Evolutionary conservation across 768 basidiomycete genomes (phyloP).

Genomic region (Baorangia bicolor): DNA sequence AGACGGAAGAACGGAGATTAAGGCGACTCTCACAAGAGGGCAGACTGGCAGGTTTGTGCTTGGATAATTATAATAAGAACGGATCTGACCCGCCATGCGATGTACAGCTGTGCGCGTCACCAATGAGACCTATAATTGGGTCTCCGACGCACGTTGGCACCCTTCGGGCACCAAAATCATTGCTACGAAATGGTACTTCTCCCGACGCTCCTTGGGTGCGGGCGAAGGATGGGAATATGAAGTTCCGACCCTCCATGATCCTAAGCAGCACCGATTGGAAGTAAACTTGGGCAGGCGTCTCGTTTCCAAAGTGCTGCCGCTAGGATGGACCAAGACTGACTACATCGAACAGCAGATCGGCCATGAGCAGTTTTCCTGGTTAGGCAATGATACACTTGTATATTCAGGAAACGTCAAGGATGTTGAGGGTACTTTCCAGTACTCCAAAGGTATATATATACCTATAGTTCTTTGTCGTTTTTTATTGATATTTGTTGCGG

Average conservation of each 20-base stretch:
- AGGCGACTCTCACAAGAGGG: slow-evolving; percentile 60
- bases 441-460: slow-evolving; percentile 59
- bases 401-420: slow-evolving; percentile 67
- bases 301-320: slow-evolving; percentile 54
- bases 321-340: slow-evolving; percentile 56
- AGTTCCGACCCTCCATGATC: slow-evolving; percentile 37
- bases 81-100: slow-evolving; percentile 4
- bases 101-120: slow-evolving; percentile 50
- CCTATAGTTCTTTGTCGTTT: not conserved
- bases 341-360: slow-evolving; percentile 74
- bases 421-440: slow-evolving; percentile 43
- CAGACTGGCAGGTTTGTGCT: slow-evolving; percentile 41
- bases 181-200: slow-evolving; percentile 81
- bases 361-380: slow-evolving; percentile 69
- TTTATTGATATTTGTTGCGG: not conserved
- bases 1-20: slow-evolving; percentile 45
- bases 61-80: not conserved
- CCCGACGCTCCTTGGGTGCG: slow-evolving; percentile 59
- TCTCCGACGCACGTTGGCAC: slow-evolving; percentile 70
- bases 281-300: slow-evolving; percentile 50
- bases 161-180: slow-evolving; percentile 60
- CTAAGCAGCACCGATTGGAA: slow-evolving; percentile 27
- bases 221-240: slow-evolving; percentile 73
- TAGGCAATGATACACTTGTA: slow-evolving; percentile 54
- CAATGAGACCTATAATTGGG: slow-evolving; percentile 73